These are phyloP conservation scores for Solanum sejunctum DNA, from an alignment of 257 asterid species.

Conservation along the genomic window DNA sequence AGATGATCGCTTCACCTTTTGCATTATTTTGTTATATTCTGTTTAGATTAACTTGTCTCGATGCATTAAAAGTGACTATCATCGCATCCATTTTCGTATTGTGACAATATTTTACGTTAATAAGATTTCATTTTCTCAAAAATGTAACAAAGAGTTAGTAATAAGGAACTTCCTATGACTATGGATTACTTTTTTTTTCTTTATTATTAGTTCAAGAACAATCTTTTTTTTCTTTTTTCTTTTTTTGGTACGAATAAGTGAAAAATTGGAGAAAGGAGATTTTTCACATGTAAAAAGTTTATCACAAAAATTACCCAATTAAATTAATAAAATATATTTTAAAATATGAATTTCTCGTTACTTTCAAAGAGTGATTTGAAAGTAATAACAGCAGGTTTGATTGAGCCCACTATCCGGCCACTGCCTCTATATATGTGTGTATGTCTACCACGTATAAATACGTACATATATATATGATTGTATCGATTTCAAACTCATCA, in stretches of 20 bases:
- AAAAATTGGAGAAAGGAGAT: background rate
- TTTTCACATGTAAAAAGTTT: background rate
- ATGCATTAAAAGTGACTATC: too few relatives aligned
- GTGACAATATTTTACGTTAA: too few relatives aligned
- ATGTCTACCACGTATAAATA: background rate
- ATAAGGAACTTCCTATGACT: too few relatives aligned
- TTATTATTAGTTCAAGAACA: background rate
- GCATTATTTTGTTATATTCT: too few relatives aligned
- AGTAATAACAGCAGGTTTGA: background rate
- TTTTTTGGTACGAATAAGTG: background rate
- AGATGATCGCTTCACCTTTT: too few relatives aligned
- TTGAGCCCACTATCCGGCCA: background rate
- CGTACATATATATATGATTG: rapidly evolving
- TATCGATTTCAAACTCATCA: background rate
- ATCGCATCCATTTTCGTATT: too few relatives aligned
- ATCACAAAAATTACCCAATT: background rate
- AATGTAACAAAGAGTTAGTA: too few relatives aligned
- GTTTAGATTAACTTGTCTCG: too few relatives aligned
- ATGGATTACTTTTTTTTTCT: background rate
- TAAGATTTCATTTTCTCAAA: too few relatives aligned
- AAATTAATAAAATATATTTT: background rate
- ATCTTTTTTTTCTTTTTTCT: too few relatives aligned
- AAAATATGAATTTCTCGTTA: too few relatives aligned
- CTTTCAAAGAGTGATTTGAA: background rate
- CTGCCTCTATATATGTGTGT: background rate